Evolutionary conservation across 352 stramenopile species (phyloP).

Genomic region (Globisporangium takayamanum): DNA sequence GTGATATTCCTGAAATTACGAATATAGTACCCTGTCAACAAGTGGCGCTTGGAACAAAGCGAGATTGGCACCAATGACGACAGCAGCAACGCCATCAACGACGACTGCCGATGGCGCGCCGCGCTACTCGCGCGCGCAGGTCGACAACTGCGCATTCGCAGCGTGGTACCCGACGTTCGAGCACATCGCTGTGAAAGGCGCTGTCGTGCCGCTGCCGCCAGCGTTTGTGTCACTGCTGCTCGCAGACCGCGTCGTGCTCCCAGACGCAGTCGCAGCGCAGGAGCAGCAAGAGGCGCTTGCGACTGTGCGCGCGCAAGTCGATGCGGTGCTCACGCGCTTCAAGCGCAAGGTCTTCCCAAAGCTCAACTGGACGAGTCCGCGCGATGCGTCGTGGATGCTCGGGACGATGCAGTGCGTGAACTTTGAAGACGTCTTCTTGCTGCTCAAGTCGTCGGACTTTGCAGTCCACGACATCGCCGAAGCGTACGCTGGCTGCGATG

Average conservation of each 20-base stretch:
- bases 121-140: constrained; percentile 56
- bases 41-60: neutral
- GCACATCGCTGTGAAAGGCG: constrained; percentile 58
- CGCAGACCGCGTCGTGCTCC: constrained; percentile 58
- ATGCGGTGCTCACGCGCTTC: constrained; percentile 54
- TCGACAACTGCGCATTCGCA: constrained; percentile 77
- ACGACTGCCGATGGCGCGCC: constrained; percentile 12
- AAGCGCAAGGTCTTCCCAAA: constrained; percentile 83
- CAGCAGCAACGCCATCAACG: neutral
- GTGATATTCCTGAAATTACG: neutral
- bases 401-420: constrained; percentile 66
- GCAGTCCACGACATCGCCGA: constrained; percentile 88
- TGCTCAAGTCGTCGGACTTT: constrained; percentile 85
- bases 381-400: constrained; percentile 92
- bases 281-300: constrained; percentile 29
- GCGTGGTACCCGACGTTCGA: constrained; percentile 61
- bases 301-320: constrained; percentile 48
- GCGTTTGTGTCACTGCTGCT: constrained; percentile 61
- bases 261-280: constrained; percentile 19
- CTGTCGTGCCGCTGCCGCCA: constrained; percentile 38
- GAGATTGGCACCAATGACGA: neutral
- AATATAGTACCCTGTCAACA: neutral
- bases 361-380: constrained; percentile 92
- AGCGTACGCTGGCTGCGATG: constrained; percentile 64
- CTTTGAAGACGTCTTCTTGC: constrained; percentile 80